Evolutionary conservation across 2,329 filamentous ascomycete species (phyloP), one percentile per base, ranked within the genome.

Genomic region (Spiromastix sp.): DNA sequence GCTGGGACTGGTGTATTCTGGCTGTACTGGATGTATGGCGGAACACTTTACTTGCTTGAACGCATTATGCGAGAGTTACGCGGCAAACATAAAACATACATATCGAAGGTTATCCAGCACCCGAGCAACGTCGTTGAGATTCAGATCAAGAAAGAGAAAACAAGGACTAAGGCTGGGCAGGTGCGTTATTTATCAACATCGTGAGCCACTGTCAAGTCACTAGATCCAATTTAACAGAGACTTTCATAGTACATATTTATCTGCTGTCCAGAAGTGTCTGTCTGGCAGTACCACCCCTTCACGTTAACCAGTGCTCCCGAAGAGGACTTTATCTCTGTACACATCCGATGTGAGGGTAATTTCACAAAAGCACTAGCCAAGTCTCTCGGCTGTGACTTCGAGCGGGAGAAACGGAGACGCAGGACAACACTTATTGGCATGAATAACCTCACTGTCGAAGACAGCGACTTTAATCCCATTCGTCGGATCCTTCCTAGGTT

Each of bases 221-320:
- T 34, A 20, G 21, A 11, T 31, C 18, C 19, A 26, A 15, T 21
- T 10, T 33, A 45, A 48, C 46, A 50, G 28, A 24, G 24, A 4
- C 10, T 7, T 17, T 24, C 9, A 15, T 33, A 70, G 70, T 91
- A 91, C 64, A 89, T 93, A 50, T 89, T 89, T 66, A 70, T 91
- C 48, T 89, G 81, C 67, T 91, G 84, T 55, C 85, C 85, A 1
- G 82, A 85, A 45, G 77, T 91, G 11, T 89, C 83, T 1, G 68
- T 91, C 30, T 91, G 82, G 82, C 84, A 91, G 61, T 89, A 91
- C 55, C 84, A 89, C 49, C 84, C 84, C 1, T 91, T 91, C 57
- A 89, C 84, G 2, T 68, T 91, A 32, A 93, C 85, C 9, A 87
- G 81, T 42, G 85, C 85, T 1, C 84, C 85, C 3, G 85, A 93